A percentile compares a stretch with the other conserved stretches of the same genome.
Evolutionary conservation across 2,329 filamentous ascomycete genomes (phyloP).

Genomic region (Aspergillus floridensis): DNA sequence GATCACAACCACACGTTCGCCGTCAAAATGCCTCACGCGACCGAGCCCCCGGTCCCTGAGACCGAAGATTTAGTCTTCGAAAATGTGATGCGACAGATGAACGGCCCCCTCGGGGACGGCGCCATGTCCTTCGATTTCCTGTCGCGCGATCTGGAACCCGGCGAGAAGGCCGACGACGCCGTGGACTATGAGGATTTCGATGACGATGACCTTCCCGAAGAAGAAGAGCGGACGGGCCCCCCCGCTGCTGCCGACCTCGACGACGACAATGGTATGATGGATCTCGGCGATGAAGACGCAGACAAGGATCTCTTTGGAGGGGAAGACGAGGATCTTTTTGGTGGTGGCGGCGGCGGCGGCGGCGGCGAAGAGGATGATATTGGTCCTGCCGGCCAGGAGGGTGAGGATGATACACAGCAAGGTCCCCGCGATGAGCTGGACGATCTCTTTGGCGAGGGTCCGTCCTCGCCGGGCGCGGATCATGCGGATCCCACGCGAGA

Average conservation of each 20-base stretch:
- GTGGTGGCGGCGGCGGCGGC: slow-evolving; percentile 11
- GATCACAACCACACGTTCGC: background rate
- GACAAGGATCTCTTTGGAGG: slow-evolving; percentile 26
- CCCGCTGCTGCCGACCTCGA: slow-evolving; percentile 6
- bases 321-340: slow-evolving; percentile 42
- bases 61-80: slow-evolving; percentile 41
- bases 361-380: background rate
- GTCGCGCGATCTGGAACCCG: slow-evolving; percentile 42
- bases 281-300: slow-evolving; percentile 46
- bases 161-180: slow-evolving; percentile 87
- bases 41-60: slow-evolving; percentile 26
- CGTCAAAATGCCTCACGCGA: slow-evolving; percentile 41
- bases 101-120: slow-evolving; percentile 33
- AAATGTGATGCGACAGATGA: slow-evolving; percentile 43
- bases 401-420: slow-evolving; percentile 21
- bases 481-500: slow-evolving; percentile 32
- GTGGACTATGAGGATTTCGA: slow-evolving; percentile 88
- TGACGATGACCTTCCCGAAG: slow-evolving; percentile 83
- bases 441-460: slow-evolving; percentile 49
- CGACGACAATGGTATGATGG: slow-evolving; percentile 52
- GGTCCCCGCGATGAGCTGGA: slow-evolving; percentile 43
- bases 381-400: background rate
- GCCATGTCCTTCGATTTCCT: slow-evolving; percentile 41
- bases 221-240: slow-evolving; percentile 31
- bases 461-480: slow-evolving; percentile 33